A percentile compares a stretch with the other conserved stretches of the same genome.
phyloP scores from a whole-genome alignment of 148 eudicot genomes.

The Camellia granthamiana region DNA sequence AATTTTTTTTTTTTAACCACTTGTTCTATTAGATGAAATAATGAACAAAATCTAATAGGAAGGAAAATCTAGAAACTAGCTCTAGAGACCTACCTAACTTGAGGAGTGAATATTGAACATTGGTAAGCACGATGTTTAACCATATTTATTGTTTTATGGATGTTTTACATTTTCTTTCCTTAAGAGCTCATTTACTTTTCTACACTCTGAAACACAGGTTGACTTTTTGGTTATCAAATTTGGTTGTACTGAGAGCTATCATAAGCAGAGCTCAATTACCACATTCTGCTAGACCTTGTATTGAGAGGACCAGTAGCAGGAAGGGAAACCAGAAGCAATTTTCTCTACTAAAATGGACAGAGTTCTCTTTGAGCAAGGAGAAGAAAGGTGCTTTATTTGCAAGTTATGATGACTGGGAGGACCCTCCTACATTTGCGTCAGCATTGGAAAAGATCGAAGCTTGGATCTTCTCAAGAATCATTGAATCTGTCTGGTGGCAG shows the following conservation, averaged over 20 bases:
- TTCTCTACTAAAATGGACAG: slow-evolving; percentile 50
- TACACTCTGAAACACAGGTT: slow-evolving; percentile 41
- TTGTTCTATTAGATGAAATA: background rate
- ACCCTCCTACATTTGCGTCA: slow-evolving; percentile 50
- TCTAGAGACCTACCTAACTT: background rate
- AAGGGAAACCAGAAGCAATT: slow-evolving; percentile 38
- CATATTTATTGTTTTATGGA: background rate
- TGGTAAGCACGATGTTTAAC: background rate
- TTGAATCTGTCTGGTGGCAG: slow-evolving; percentile 99
- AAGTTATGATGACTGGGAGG: slow-evolving; percentile 48
- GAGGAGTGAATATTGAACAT: background rate
- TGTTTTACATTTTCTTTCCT: background rate
- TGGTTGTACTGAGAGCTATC: slow-evolving; percentile 68
- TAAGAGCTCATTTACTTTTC: slow-evolving; percentile 6
- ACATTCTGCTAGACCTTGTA: slow-evolving; percentile 38
- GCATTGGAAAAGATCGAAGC: slow-evolving; percentile 68
- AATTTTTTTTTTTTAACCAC: background rate
- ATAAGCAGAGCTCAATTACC: slow-evolving; percentile 45
- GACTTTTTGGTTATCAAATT: slow-evolving; percentile 87
- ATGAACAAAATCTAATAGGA: background rate
- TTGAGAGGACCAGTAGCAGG: slow-evolving; percentile 19
- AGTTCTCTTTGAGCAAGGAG: slow-evolving; percentile 37
- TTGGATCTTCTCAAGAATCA: slow-evolving; percentile 86
- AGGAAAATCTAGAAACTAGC: background rate
- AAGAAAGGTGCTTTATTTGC: slow-evolving; percentile 22